Evolutionary conservation across 2,329 filamentous ascomycete species (phyloP).

Genomic region (Monosporascus cannonballus): DNA sequence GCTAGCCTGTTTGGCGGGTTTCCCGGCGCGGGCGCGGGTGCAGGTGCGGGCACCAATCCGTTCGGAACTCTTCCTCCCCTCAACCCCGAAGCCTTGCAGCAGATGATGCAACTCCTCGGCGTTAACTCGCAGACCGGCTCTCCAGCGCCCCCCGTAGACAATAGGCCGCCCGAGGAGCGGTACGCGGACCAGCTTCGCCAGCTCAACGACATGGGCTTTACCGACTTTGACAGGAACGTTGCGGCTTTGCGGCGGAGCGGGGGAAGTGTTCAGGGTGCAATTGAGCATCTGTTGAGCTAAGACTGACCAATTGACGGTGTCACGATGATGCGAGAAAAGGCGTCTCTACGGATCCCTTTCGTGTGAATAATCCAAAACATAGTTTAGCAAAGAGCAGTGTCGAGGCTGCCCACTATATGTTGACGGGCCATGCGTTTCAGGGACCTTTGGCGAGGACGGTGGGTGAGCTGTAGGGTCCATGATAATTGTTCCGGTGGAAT

Average conservation of each 20-base stretch:
- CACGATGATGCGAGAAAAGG: too few species aligned
- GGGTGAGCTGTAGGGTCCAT: too few species aligned
- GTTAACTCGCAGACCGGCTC: constrained; percentile 30
- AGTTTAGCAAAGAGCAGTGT: too few species aligned
- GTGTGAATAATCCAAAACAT: too few species aligned
- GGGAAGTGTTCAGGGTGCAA: constrained; percentile 87
- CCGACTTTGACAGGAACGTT: constrained; percentile 90
- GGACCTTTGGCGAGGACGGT: too few species aligned
- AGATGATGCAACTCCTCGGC: constrained; percentile 46
- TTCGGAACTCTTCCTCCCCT: constrained; percentile 37
- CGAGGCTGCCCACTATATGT: too few species aligned
- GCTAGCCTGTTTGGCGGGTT: constrained; percentile 53
- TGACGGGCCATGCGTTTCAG: too few species aligned
- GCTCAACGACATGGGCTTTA: constrained; percentile 98
- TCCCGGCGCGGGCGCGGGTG: constrained; percentile 24
- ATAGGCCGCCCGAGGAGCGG: constrained; percentile 83
- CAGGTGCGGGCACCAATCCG: constrained; percentile 28
- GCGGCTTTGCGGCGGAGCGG: constrained; percentile 81
- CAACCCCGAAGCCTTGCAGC: constrained; percentile 50
- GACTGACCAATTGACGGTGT: background rate
- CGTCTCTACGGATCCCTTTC: too few species aligned
- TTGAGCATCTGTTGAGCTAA: constrained; percentile 61
- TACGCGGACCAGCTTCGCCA: constrained; percentile 85
- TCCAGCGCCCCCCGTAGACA: constrained; percentile 61
- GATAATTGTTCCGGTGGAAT: too few species aligned